Percentiles rank a stretch among this genome's conserved stretches.
These are phyloP conservation scores for Sclerotinia spermophila DNA, from an alignment of 2,329 filamentous ascomycete species.

Conservation along the genomic window DNA sequence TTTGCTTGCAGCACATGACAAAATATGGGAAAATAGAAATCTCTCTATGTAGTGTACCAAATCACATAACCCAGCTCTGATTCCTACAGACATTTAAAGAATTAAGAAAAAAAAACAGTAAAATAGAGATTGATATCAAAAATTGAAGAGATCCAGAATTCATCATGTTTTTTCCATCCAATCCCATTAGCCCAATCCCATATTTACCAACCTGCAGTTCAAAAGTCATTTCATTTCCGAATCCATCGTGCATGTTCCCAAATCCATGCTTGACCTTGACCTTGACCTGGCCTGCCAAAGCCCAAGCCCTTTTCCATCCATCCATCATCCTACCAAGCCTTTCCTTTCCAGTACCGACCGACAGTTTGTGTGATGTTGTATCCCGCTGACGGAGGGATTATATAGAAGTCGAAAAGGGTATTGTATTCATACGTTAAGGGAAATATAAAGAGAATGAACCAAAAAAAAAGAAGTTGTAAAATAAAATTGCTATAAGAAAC, in stretches of 20 bases:
- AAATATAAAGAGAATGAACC: neutral
- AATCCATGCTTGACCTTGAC: neutral
- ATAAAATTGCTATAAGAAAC: too few relatives aligned
- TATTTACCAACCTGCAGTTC: neutral
- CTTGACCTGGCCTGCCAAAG: neutral
- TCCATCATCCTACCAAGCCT: neutral
- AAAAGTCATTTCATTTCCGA: neutral
- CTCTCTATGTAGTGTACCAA: neutral
- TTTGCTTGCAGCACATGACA: neutral
- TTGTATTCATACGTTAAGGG: neutral
- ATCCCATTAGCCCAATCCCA: constrained; percentile 8
- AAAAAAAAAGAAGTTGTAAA: neutral
- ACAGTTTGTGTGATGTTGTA: neutral
- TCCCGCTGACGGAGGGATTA: neutral
- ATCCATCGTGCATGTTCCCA: neutral
- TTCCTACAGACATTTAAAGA: neutral
- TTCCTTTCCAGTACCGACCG: neutral
- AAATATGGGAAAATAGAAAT: neutral
- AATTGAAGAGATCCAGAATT: neutral
- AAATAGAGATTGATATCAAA: neutral
- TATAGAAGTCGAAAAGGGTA: neutral
- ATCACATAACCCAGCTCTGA: constrained; percentile 2
- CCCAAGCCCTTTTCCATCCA: neutral
- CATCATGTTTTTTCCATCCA: neutral
- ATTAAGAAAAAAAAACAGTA: neutral